These are phyloP conservation scores for Diaporthe sp. DNA, from an alignment of 2,329 filamentous ascomycete species.

Conservation along the genomic window DNA sequence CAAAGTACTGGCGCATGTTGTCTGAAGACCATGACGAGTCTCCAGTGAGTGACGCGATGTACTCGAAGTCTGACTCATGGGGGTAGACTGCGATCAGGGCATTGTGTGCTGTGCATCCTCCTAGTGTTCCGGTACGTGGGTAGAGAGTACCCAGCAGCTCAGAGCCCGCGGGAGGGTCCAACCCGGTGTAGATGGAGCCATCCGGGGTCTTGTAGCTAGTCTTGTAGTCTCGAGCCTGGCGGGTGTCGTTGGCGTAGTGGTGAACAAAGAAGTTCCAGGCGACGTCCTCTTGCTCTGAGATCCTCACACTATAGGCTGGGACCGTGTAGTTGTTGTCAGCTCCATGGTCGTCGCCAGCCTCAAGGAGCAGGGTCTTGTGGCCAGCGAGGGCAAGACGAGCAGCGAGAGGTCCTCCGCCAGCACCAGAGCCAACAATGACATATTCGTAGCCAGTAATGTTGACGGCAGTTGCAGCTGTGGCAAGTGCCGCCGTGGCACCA, in stretches of 20 bases:
- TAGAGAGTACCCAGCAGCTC: constrained; percentile 47
- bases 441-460: constrained; percentile 61
- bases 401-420: constrained; percentile 63
- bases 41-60: constrained; percentile 6
- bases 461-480: constrained; percentile 24
- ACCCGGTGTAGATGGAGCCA: constrained; percentile 34
- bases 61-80: constrained; percentile 19
- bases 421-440: constrained; percentile 65
- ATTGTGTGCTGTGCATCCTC: constrained; percentile 60
- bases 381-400: constrained; percentile 64
- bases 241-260: constrained; percentile 43
- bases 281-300: constrained; percentile 8
- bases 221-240: constrained; percentile 29
- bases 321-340: constrained; percentile 46
- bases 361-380: constrained; percentile 64
- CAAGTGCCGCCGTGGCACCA: not conserved
- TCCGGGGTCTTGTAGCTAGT: constrained; percentile 28
- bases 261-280: constrained; percentile 34
- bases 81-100: constrained; percentile 43
- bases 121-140: constrained; percentile 46
- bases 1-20: constrained; percentile 65
- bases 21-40: constrained; percentile 46
- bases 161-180: constrained; percentile 47
- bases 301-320: constrained; percentile 16
- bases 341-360: constrained; percentile 66